Evolutionary conservation across 805 yeast genomes (phyloP).

Genomic region (Torulaspora delbrueckii): DNA sequence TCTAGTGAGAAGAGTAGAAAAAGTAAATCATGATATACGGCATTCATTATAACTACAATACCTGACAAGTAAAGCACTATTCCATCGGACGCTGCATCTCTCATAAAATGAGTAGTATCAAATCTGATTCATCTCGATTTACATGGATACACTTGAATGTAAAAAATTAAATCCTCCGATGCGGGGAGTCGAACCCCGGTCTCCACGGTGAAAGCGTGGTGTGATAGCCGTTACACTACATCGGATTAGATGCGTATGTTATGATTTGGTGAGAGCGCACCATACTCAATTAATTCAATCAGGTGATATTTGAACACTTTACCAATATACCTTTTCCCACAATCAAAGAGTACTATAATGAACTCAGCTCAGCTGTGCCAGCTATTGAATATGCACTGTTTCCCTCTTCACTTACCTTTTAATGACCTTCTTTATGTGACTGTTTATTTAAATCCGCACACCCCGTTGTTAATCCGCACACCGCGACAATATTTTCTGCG

Average conservation of each 20-base stretch:
- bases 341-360: too few species aligned
- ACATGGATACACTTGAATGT: not conserved
- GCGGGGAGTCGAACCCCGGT: conserved; percentile 40
- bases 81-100: too few species aligned
- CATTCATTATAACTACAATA: too few species aligned
- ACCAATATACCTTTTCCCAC: not conserved
- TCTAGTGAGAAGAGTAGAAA: too few species aligned
- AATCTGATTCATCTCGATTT: too few species aligned
- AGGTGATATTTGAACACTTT: not conserved
- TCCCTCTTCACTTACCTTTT: too few species aligned
- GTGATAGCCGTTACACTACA: conserved; percentile 40
- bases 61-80: too few species aligned
- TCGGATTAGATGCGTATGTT: conserved; percentile 20
- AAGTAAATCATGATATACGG: too few species aligned
- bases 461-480: not conserved
- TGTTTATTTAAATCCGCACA: not conserved
- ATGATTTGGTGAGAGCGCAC: not conserved
- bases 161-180: conserved; percentile 25
- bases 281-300: too few species aligned
- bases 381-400: too few species aligned
- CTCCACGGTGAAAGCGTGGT: conserved; percentile 39
- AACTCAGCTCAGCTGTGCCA: too few species aligned
- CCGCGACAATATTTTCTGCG: not conserved
- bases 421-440: not conserved
- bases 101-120: too few species aligned